Percentiles rank a stretch among this genome's conserved stretches.
Conservation (phyloP, 768 basidiomycete genomes). For the Dioszegia aurantiaca region DNA sequence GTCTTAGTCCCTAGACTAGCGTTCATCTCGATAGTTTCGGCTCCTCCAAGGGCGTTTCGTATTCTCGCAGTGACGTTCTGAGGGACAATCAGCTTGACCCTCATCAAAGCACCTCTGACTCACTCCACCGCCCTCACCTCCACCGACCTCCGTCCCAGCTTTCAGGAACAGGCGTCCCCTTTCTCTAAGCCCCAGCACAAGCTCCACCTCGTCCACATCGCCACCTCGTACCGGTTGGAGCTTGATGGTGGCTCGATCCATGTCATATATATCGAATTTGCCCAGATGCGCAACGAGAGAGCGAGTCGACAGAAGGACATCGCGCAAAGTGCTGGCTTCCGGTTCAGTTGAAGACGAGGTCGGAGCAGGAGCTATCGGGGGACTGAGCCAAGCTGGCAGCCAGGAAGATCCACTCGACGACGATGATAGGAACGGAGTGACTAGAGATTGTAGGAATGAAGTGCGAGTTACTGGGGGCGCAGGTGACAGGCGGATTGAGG, state of each 20-base stretch:
- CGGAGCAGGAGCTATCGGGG: slow-evolving; percentile 38
- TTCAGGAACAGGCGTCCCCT: slow-evolving; percentile 72
- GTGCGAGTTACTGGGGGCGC: slow-evolving; percentile 65
- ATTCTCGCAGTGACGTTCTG: slow-evolving; percentile 77
- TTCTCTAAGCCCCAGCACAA: slow-evolving; percentile 60
- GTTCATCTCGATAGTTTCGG: slow-evolving; percentile 79
- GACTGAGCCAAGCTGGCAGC: slow-evolving; percentile 42
- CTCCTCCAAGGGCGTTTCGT: slow-evolving; percentile 86
- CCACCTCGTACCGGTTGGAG: slow-evolving; percentile 57
- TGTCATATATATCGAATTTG: slow-evolving; percentile 72
- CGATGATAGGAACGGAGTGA: slow-evolving; percentile 63
- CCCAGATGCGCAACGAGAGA: slow-evolving; percentile 65
- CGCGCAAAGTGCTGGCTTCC: slow-evolving; percentile 56
- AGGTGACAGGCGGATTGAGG: slow-evolving; percentile 77
- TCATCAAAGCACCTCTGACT: slow-evolving; percentile 47
- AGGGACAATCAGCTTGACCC: background rate
- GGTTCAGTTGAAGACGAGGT: slow-evolving; percentile 1
- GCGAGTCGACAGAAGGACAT: slow-evolving; percentile 69
- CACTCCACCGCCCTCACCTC: slow-evolving; percentile 89
- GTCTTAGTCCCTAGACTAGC: slow-evolving; percentile 84
- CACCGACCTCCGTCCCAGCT: slow-evolving; percentile 85
- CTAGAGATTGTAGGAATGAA: slow-evolving; percentile 75
- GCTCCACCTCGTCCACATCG: slow-evolving; percentile 47
- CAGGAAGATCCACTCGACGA: slow-evolving; percentile 46
- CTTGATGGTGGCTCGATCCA: slow-evolving; percentile 72